Conservation (phyloP, 2,329 filamentous ascomycete species). For the Trichophyton benhamiae region DNA sequence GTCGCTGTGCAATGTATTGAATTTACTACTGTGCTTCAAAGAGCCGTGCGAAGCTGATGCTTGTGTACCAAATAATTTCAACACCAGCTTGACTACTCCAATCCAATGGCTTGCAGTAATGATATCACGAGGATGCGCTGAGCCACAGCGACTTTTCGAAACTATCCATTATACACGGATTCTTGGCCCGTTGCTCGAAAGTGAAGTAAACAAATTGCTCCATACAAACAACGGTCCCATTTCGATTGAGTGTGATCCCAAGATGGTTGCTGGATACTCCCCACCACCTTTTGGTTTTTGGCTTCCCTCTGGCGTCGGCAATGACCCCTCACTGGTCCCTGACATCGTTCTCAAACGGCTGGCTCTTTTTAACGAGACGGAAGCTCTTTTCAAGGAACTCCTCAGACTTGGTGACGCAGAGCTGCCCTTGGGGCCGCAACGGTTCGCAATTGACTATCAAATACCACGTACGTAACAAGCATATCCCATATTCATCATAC, state of each 20-base stretch:
- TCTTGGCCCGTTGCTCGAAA: not conserved
- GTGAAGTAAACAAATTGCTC: not conserved
- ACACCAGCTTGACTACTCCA: not conserved
- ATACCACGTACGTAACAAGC: no score
- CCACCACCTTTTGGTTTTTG: not conserved
- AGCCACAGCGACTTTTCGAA: not conserved
- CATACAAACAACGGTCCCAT: not conserved
- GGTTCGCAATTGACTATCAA: not conserved
- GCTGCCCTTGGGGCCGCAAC: not conserved
- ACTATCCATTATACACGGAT: not conserved
- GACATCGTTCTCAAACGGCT: not conserved
- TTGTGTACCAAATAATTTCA: not conserved
- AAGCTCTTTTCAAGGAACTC: not conserved
- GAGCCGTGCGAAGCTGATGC: not conserved
- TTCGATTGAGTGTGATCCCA: not conserved
- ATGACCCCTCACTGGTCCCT: not conserved
- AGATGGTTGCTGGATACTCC: not conserved
- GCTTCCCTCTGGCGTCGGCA: constrained; percentile 3
- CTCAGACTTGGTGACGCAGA: not conserved
- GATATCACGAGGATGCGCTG: constrained; percentile 3
- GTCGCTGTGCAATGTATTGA: not conserved
- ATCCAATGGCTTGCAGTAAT: not conserved
- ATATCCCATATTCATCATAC: no score
- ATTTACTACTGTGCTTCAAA: not conserved
- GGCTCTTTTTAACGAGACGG: not conserved